Percentiles rank a stretch among this genome's conserved stretches.
Evolutionary conservation across 1,139 yeast species (phyloP).

Genomic region (Spencermartinsiella ligniputridi): DNA sequence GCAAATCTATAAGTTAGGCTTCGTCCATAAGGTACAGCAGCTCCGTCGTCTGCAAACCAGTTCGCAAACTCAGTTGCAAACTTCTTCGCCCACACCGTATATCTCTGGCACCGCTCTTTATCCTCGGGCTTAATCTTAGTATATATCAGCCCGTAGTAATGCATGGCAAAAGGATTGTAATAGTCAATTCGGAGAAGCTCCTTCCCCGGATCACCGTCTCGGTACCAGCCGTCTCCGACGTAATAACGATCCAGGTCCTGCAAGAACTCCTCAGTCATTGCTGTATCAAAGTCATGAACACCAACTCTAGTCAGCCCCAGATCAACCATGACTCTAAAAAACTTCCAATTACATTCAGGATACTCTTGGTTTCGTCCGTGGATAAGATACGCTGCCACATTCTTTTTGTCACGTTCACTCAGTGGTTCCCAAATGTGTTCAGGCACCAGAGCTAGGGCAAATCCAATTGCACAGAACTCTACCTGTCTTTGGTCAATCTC

Average conservation of each 20-base stretch:
- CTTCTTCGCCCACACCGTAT: conserved; percentile 20
- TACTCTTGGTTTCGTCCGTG: conserved; percentile 22
- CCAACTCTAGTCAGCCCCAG: conserved; percentile 27
- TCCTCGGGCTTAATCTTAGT: conserved; percentile 16
- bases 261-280: conserved; percentile 19
- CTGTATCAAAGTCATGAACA: conserved; percentile 11
- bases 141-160: conserved; percentile 30
- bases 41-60: conserved; percentile 29
- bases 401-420: conserved; percentile 18
- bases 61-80: conserved; percentile 27
- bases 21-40: conserved; percentile 31
- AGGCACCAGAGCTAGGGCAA: conserved; percentile 24
- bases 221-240: conserved; percentile 31
- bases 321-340: conserved; percentile 30
- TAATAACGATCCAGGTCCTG: conserved; percentile 26
- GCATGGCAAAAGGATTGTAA: conserved; percentile 34
- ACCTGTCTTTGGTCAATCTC: conserved; percentile 28
- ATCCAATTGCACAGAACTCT: conserved; percentile 33
- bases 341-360: conserved; percentile 29
- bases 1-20: conserved; percentile 32
- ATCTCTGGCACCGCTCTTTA: conserved; percentile 17
- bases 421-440: conserved; percentile 31
- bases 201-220: conserved; percentile 25
- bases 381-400: conserved; percentile 22
- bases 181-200: conserved; percentile 26